These are phyloP conservation scores for Haplosporangium sp. DNA, from an alignment of 371 early-diverging fungal genomes.

Conservation along the genomic window DNA sequence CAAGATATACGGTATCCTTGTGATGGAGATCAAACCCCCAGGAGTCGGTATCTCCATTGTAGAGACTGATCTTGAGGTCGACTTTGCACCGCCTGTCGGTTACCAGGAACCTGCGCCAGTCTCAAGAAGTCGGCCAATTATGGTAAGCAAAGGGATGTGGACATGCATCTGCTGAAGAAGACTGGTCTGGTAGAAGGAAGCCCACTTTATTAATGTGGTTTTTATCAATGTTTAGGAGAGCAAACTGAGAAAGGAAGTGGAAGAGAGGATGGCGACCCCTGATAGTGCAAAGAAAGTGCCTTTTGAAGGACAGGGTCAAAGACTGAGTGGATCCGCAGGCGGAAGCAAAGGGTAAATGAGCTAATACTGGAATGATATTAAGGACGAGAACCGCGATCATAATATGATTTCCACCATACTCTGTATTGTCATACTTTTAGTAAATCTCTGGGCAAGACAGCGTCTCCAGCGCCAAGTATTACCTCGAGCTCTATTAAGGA, in stretches of 20 bases:
- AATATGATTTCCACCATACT: not conserved
- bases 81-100: slow-evolving; percentile 98
- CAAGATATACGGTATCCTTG: slow-evolving; percentile 89
- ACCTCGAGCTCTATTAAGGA: slow-evolving; percentile 11
- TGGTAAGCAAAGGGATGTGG: slow-evolving; percentile 48
- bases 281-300: slow-evolving; percentile 52
- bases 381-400: not conserved
- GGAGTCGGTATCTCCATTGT: slow-evolving; percentile 92
- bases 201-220: not conserved
- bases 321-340: slow-evolving; percentile 30
- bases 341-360: slow-evolving; percentile 12
- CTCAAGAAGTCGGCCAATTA: slow-evolving; percentile 53
- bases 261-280: slow-evolving; percentile 57
- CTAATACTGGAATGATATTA: not conserved
- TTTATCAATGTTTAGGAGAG: slow-evolving; percentile 58
- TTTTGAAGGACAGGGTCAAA: slow-evolving; percentile 56
- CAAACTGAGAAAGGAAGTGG: slow-evolving; percentile 59
- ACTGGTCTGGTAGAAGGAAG: not conserved
- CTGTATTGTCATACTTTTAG: slow-evolving; percentile 1
- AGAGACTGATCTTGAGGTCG: slow-evolving; percentile 99
- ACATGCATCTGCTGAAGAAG: not conserved
- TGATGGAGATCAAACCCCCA: slow-evolving; percentile 92
- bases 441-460: slow-evolving; percentile 13
- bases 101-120: slow-evolving; percentile 89
- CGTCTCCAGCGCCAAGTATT: slow-evolving; percentile 3